Base-by-base conservation (phyloP, 2,329 filamentous ascomycete species). In the Fusarium redolens region DNA sequence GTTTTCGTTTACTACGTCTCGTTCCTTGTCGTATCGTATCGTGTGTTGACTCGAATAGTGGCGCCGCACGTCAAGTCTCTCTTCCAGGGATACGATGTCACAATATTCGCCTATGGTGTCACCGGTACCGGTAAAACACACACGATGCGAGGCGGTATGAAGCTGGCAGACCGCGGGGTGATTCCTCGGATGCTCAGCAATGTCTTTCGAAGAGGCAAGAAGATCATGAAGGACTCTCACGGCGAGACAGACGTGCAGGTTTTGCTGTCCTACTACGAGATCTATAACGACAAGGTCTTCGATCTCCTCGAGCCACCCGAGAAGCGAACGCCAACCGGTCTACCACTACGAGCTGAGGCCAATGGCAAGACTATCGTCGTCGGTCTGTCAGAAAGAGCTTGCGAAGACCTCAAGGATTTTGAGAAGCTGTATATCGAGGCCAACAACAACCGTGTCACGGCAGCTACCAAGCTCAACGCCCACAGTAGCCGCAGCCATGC, bases 61-160 rank as follows among this genome's bases (percentile, higher is more conserved):
- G 88, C 94, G 44, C 94, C 96, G 4, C 95, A 95, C 56, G 87
- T 98, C 71, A 98, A 97, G 81, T 93, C 96, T 61, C 90, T 98
- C 14, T 98, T 98, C 84, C 92, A 92, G 82, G 96, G 94, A 65
- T 91, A 94, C 79, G 93, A 97, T 83, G 90, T 96, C 45, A 97
- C 94, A 15, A 90, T 97, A 64, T 97, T 98, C 79, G 95, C 95
- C 33, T 97, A 98, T 80, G 95, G 95, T 68, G 94, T 96, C 67
- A 97, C 95, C 1, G 95, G 95, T 51, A 97, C 95, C 1, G 95
- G 95, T 62, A 98, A 98, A 84, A 98, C 95, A 67, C 94, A 97
- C 83, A 98, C 95, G 5, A 97, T 98, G 95, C 92, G 95, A 72
- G 95, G 95, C 73, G 95, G 95, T 43, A 90, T 97, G 82, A 93